Percentiles rank a stretch among this genome's conserved stretches.
These are phyloP conservation scores for Xylaria acuta DNA, from an alignment of 495 filamentous ascomycete species.

Conservation along the genomic window DNA sequence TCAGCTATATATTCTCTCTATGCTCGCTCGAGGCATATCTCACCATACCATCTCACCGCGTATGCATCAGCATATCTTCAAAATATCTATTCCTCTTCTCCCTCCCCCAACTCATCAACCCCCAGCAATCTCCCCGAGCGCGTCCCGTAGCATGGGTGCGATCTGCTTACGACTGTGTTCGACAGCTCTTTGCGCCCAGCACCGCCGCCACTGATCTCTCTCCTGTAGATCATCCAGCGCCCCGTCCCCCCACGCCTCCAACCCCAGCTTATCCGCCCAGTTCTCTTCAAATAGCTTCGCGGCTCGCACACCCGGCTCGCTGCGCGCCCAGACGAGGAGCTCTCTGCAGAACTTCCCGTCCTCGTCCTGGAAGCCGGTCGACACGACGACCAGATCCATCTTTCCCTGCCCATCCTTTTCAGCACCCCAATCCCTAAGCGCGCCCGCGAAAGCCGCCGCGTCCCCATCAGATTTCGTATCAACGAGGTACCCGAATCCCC, in stretches of 20 bases:
- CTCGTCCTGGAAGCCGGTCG: conserved; percentile 70
- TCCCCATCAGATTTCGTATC: conserved; percentile 58
- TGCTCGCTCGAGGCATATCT: neutral
- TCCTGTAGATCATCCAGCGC: conserved; percentile 51
- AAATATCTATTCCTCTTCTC: conserved; percentile 11
- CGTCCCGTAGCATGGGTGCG: conserved; percentile 78
- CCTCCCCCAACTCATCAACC: neutral
- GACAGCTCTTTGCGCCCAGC: conserved; percentile 73
- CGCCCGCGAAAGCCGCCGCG: conserved; percentile 35
- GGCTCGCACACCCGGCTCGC: conserved; percentile 50
- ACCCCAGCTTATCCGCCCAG: conserved; percentile 55
- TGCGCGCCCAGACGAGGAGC: conserved; percentile 71
- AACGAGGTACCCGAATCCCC: conserved; percentile 67
- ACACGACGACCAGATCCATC: conserved; percentile 72
- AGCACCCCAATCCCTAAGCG: conserved; percentile 58
- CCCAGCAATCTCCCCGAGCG: conserved; percentile 51
- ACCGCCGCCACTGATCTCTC: conserved; percentile 49
- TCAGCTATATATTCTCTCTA: neutral
- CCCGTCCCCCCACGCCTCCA: conserved; percentile 61
- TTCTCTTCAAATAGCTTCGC: conserved; percentile 60
- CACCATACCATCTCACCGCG: neutral
- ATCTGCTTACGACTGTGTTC: conserved; percentile 86
- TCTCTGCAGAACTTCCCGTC: conserved; percentile 71
- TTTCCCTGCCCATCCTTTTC: conserved; percentile 45
- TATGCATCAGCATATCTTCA: neutral